Evolutionary conservation across 1,139 yeast genomes (phyloP), one percentile per base, ranked within the genome.

Genomic region (Yamadazyma oceani): DNA sequence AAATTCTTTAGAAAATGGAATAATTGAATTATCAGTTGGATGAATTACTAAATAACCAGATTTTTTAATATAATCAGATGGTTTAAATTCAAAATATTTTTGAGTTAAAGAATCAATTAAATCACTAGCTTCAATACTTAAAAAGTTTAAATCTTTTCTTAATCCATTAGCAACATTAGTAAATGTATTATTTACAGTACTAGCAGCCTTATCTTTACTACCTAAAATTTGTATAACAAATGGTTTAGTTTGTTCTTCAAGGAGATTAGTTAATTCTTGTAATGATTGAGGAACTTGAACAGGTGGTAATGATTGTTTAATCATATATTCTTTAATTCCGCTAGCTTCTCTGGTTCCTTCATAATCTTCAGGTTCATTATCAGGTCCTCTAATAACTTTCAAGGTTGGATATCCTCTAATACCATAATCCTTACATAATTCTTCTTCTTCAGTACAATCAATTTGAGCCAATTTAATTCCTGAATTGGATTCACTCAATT

Each of bases 351-450:
- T 83, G 49, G 86, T 87, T 46, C 97, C 97, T 40, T 74, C 76
- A 66, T 92, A 92, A 50, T 80, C 86, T 31, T 67, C 61, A 19
- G 80, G 75, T 15, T 56, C 40, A 37, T 53, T 54, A 36, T 70
- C 73, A 35, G 66, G 60, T 44, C 89, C 87, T 61, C 85, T 83
- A 72, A 87, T 84, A 32, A 92, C 78, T 69, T 86, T 86, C 64
- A 92, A 69, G 23, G 96, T 85, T 53, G 98, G 98, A 73, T 87
- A 92, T 35, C 98, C 98, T 64, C 75, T 79, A 54, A 92, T 77
- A 40, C 80, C 88, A 50, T 77, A 82, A 40, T 78, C 74, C 53
- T 74, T 71, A 67, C 98, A 92, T 48, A 94, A 75, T 23, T 80
- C 85, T 60, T 79, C 80, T 55, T 92, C 87, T 56, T 79, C 90